Base-by-base conservation (phyloP, 768 basidiomycete species). In the Podaxis rugospora region DNA sequence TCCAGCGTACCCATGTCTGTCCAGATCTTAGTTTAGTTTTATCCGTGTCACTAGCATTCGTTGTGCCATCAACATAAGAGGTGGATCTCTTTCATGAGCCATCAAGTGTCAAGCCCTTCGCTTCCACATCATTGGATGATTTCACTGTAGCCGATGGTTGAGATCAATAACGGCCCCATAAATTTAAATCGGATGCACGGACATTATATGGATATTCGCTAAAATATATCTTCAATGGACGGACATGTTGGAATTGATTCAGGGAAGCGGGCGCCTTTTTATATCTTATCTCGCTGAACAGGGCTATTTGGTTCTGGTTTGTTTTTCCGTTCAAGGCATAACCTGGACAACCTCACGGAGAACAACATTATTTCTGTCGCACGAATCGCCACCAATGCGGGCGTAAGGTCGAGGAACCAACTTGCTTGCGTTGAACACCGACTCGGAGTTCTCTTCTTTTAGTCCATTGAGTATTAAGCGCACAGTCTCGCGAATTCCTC, bases 331-430 rank as follows among this genome's bases (percentile, higher is more conserved):
- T 32, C 7, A 2, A 32, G 28, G 28, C 28, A 32, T 9, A 7
- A 32, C 2, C 28, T 32, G 28, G 28, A 9, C 21, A 21, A 11
- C 21, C 21, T 49, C 47, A 49, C 47, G 47, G 21, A 1, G 5
- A 49, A 11, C 10, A 21, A 5, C 23, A 11, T 25, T 13, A 27
- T 4, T 28, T 5, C 50, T 25, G 4, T 23, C 50, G 50, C 53
- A 39, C 37, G 53, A 28, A 56, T 46, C 55, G 55, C 46, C 28
- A 46, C 21, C 55, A 57, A 25, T 54, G 52, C 55, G 55, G 55
- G 36, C 28, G n/a, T 57, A 57, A 57, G 37, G 16, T 56, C 55
- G 5, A 28, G 11, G 10, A 18, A 44, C 14, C 55, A 23, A 35
- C 23, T 51, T 21, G 35, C 51, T 53, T 36, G 51, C 35, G 51